These are phyloP conservation scores for Lasiodiplodia citricola DNA, from an alignment of 2,329 filamentous ascomycete species.

Conservation along the genomic window DNA sequence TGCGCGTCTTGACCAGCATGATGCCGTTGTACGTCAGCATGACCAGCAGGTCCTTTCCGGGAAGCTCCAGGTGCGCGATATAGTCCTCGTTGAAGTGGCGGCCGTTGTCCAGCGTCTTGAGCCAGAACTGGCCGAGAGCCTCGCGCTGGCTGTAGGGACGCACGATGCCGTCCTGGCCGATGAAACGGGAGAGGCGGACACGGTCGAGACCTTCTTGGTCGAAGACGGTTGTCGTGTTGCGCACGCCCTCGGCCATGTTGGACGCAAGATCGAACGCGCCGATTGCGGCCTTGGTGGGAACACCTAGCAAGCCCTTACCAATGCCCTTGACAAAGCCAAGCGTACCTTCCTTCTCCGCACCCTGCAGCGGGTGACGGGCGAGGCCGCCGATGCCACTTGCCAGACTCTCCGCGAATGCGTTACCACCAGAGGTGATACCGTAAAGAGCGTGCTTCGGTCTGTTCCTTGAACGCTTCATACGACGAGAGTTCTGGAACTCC, in stretches of 20 bases:
- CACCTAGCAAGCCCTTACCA: conserved; percentile 88
- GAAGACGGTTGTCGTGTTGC: conserved; percentile 98
- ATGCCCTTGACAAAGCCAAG: conserved; percentile 97
- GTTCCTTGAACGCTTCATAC: conserved; percentile 91
- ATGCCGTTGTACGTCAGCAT: conserved; percentile 69
- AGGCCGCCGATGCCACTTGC: conserved; percentile 93
- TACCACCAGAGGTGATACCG: conserved; percentile 92
- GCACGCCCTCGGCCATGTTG: conserved; percentile 95
- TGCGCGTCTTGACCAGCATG: conserved; percentile 85
- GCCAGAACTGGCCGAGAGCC: conserved; percentile 96
- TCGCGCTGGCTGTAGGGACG: conserved; percentile 93
- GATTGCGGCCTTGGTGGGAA: conserved; percentile 97
- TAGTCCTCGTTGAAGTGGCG: conserved; percentile 98
- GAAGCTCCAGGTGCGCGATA: conserved; percentile 93
- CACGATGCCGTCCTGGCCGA: conserved; percentile 90
- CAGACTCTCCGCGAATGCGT: conserved; percentile 89
- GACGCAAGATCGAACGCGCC: conserved; percentile 96
- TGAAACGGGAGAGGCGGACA: conserved; percentile 90
- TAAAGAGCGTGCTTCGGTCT: conserved; percentile 96
- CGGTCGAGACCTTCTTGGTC: conserved; percentile 93
- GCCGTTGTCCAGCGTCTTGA: conserved; percentile 96
- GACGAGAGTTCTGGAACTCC: conserved; percentile 94
- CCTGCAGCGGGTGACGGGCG: conserved; percentile 90
- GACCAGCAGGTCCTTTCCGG: conserved; percentile 86
- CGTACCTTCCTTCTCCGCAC: conserved; percentile 92